Percentiles rank a stretch among this genome's conserved stretches.
Conservation (phyloP, 495 filamentous ascomycete genomes). For the Opeltia flavorubescens region DNA sequence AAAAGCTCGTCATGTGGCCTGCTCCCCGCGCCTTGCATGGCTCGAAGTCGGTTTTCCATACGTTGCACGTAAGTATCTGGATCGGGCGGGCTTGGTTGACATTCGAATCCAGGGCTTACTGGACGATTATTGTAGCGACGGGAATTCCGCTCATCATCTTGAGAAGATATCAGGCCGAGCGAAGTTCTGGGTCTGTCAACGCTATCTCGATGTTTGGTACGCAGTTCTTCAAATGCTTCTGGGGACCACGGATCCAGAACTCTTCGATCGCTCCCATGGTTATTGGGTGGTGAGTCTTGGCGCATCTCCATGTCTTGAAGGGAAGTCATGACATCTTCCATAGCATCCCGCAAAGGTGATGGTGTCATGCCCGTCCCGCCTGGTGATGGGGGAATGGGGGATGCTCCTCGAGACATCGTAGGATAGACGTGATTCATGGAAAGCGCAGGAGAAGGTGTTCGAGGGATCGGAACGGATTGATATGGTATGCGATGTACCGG, state of each 20-base stretch:
- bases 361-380: constrained; percentile 59
- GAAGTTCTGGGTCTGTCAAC: constrained; percentile 47
- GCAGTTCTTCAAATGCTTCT: constrained; percentile 62
- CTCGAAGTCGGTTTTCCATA: constrained; percentile 70
- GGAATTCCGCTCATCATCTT: not conserved
- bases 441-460: constrained; percentile 25
- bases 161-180: constrained; percentile 39
- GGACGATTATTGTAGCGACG: constrained; percentile 33
- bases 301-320: constrained; percentile 73
- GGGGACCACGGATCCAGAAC: constrained; percentile 78
- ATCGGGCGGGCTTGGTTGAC: constrained; percentile 44
- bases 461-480: constrained; percentile 15
- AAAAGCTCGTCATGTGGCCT: constrained; percentile 25
- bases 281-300: constrained; percentile 32
- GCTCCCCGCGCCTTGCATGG: constrained; percentile 49
- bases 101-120: not conserved
- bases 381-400: constrained; percentile 51
- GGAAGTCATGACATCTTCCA: constrained; percentile 98
- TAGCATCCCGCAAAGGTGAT: constrained; percentile 80
- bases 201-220: constrained; percentile 21
- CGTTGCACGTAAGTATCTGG: constrained; percentile 73
- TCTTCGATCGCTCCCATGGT: constrained; percentile 28
- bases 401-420: constrained; percentile 38
- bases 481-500: constrained; percentile 22
- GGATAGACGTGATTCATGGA: constrained; percentile 37